Base-by-base conservation (phyloP, 306 rosid genomes). In the Hippophae tibetana region DNA sequence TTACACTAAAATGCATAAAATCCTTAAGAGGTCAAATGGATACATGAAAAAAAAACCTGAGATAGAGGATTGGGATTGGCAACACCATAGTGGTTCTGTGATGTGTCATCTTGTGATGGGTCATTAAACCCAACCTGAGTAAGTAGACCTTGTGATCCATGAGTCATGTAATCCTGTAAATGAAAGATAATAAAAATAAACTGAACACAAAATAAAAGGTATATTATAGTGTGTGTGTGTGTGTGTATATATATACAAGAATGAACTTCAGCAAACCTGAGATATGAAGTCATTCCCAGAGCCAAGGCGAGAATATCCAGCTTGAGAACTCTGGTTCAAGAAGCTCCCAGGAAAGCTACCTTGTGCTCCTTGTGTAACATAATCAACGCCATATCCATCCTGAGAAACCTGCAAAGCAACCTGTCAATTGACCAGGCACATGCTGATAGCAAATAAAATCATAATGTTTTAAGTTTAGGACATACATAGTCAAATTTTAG, bases 201-300 rank as follows among this genome's bases (percentile, higher is more conserved):
- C 40, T 51, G 13, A 64, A 13, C 43, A 52, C 41, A 63, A 49
- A 67, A 46, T 43, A 47, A 27, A 44, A 9, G 54, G 23, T 9
- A 44, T 54, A 49, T 10, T n/a, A 44, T 18, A 18, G 23, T 18
- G 23, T 18, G 23, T 18, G 23, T 18, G 23, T 18, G 23, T 18
- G 23, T 18, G 23, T 18, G 23, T 18, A 1, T 14, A 13, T 18
- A 12, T 12, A 54, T 46, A 49, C 3, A 56, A 26, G 26, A 8
- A 23, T 18, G 5, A 62, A 27, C 43, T 61, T 54, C 47, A 70
- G 54, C 68, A 67, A 59, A 93, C 99, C 97, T 93, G 99, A 62
- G 99, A 89, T 97, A 93, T 86, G 66, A 89, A 93, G 62, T 93
- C 99, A 53, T 93, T 93, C 68, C 97, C 99, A 52, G 89, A 58